phyloP scores from a whole-genome alignment of 306 rosid genomes.

The Quercus glauca region DNA sequence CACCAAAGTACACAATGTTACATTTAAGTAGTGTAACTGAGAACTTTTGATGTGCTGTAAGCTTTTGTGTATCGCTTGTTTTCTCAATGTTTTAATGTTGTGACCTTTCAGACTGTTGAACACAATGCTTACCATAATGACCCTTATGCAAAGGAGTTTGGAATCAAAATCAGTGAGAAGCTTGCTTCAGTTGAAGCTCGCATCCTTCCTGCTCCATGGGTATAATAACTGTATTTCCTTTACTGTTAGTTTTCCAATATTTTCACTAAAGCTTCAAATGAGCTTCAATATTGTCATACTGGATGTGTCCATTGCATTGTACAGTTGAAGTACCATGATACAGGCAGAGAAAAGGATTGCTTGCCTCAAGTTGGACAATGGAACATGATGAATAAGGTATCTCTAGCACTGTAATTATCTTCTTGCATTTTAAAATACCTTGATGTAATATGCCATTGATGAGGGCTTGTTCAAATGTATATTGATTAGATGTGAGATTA shows the following conservation, averaged over 20 bases:
- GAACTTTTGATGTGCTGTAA: not conserved
- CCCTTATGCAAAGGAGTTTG: conserved; percentile 89
- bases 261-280: not conserved
- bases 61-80: not conserved
- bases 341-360: conserved; percentile 94
- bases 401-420: not conserved
- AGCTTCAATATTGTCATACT: not conserved
- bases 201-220: conserved; percentile 96
- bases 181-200: conserved; percentile 99
- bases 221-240: conserved; percentile 9
- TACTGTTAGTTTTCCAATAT: not conserved
- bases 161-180: conserved; percentile 78
- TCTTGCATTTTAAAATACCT: too few species aligned
- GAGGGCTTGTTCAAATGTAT: too few species aligned
- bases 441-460: too few species aligned
- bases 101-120: conserved; percentile 59
- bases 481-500: too few species aligned
- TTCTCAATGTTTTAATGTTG: not conserved
- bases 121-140: conserved; percentile 84
- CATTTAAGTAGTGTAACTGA: not conserved
- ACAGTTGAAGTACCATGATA: conserved; percentile 92
- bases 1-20: not conserved
- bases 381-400: conserved; percentile 99
- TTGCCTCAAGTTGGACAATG: conserved; percentile 98
- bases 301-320: not conserved